Percentiles rank a stretch among this genome's conserved stretches.
Conservation (phyloP, 352 stramenopile species). For the Phytopythium ostracodes region DNA sequence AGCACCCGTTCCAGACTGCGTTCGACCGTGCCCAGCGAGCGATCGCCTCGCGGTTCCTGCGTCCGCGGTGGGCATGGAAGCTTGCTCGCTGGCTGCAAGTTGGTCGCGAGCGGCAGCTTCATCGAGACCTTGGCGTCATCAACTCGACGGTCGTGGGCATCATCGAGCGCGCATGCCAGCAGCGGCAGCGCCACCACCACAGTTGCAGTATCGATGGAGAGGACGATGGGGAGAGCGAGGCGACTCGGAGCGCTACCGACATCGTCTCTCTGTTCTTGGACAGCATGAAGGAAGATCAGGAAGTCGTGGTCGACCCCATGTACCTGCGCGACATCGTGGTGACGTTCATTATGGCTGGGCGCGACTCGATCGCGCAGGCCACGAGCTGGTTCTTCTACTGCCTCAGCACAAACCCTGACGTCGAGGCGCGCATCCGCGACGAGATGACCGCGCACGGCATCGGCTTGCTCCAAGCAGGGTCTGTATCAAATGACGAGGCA, state of each 20-base stretch:
- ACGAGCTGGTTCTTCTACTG: slow-evolving; percentile 75
- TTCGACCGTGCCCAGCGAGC: slow-evolving; percentile 39
- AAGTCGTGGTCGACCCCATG: slow-evolving; percentile 24
- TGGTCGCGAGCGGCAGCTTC: slow-evolving; percentile 27
- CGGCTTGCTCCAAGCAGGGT: slow-evolving; percentile 8
- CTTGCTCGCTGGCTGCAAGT: slow-evolving; percentile 25
- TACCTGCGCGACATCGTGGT: slow-evolving; percentile 74
- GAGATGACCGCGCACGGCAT: slow-evolving; percentile 31
- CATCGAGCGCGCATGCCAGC: slow-evolving; percentile 27
- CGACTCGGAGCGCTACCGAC: slow-evolving; percentile 9
- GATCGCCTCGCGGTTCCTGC: slow-evolving; percentile 25
- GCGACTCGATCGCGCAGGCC: slow-evolving; percentile 71
- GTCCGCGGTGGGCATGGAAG: slow-evolving; percentile 47
- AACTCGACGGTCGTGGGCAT: slow-evolving; percentile 46
- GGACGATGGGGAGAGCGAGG: not conserved
- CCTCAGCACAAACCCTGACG: slow-evolving; percentile 41
- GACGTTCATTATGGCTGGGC: slow-evolving; percentile 78
- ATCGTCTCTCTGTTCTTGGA: slow-evolving; percentile 55
- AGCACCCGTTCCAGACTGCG: slow-evolving; percentile 46
- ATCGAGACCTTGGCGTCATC: slow-evolving; percentile 35
- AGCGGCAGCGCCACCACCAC: not conserved
- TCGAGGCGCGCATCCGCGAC: slow-evolving; percentile 36
- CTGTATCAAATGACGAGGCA: slow-evolving; percentile 1
- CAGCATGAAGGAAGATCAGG: slow-evolving; percentile 6
- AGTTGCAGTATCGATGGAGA: slow-evolving; percentile 1